Conservation (phyloP, 2,329 filamentous ascomycete genomes). For the Aureobasidium sp. region DNA sequence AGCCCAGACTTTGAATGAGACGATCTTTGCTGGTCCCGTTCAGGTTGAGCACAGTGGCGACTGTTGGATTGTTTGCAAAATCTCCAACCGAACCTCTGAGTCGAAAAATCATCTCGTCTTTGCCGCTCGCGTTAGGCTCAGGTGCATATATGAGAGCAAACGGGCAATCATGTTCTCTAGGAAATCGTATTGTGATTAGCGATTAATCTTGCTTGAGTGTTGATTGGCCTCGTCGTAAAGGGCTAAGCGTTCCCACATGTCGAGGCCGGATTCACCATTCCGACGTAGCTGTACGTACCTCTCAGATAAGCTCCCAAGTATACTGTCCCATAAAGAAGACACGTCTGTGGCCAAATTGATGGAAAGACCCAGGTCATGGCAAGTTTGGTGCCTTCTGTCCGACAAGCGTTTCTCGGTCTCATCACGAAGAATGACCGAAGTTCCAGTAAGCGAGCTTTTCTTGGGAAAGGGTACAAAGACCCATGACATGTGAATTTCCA, state of each 20-base stretch:
- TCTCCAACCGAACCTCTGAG: neutral
- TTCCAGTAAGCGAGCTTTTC: constrained; percentile 5
- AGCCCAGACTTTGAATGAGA: neutral
- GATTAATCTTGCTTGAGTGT: neutral
- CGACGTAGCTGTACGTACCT: neutral
- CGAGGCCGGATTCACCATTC: no score
- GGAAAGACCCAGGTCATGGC: neutral
- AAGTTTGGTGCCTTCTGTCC: constrained; percentile 3
- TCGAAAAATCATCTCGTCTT: neutral
- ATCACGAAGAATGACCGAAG: constrained; percentile 11
- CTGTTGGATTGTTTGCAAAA: neutral
- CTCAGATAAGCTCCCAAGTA: constrained; percentile 3
- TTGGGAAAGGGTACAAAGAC: constrained; percentile 6
- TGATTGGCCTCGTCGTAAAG: no score
- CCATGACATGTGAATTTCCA: constrained; percentile 14
- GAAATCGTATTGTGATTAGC: neutral
- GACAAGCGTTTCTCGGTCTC: constrained; percentile 7
- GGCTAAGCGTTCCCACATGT: no score
- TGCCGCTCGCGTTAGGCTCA: neutral
- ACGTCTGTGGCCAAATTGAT: constrained; percentile 1
- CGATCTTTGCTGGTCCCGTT: neutral
- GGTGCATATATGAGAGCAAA: constrained; percentile 15
- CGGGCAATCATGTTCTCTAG: constrained; percentile 13
- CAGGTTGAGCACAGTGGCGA: neutral
- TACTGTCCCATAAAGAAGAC: constrained; percentile 11